Evolutionary conservation across 768 basidiomycete genomes (phyloP), one percentile per base, ranked within the genome.

Genomic region (Coprinellus micaceus): DNA sequence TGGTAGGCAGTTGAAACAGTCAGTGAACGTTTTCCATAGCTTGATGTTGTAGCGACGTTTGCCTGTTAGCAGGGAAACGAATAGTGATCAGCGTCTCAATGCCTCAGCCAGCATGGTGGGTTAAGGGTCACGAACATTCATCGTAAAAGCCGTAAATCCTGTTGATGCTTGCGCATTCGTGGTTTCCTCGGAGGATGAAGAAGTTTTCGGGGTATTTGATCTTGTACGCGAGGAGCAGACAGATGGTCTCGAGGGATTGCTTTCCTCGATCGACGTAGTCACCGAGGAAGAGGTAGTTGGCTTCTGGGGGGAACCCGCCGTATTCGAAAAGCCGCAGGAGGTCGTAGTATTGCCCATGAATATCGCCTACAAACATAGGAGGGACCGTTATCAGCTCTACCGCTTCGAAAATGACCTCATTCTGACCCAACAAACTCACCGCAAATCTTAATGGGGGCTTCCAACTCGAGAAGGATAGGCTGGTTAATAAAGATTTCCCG

Each of bases 121-220:
- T 22, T 53, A 45, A 53, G 47, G 43, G 54, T 28, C 26, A 83
- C 92, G 65, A 66, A 96, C 96, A 98, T 83, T 99, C 96, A 71
- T 99, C 96, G 75, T 99, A 99, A 77, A 99, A 99, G 56, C 96
- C 96, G 74, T 99, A 99, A 75, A 99, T 98, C 72, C 96, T 82
- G 80, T 98, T 99, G 79, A 99, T 98, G 73, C 92, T 94, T 62
- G 96, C 96, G 70, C 96, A 97, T 76, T 99, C 96, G 74, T 99
- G 96, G 77, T 99, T 99, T 64, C 96, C 96, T 66, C 96, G 81
- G 60, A 99, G 83, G 72, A 99, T 95, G 80, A 99, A 99, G 79
- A 99, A 99, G 81, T 99, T 99, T 84, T 99, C 96, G 52, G 96
- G 96, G 80, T 98, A 99, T 82, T 98, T 99, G 82, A 96, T 96